A percentile compares a stretch with the other conserved stretches of the same genome.
Evolutionary conservation across 768 basidiomycete species (phyloP).

Genomic region (Mycena floridula): DNA sequence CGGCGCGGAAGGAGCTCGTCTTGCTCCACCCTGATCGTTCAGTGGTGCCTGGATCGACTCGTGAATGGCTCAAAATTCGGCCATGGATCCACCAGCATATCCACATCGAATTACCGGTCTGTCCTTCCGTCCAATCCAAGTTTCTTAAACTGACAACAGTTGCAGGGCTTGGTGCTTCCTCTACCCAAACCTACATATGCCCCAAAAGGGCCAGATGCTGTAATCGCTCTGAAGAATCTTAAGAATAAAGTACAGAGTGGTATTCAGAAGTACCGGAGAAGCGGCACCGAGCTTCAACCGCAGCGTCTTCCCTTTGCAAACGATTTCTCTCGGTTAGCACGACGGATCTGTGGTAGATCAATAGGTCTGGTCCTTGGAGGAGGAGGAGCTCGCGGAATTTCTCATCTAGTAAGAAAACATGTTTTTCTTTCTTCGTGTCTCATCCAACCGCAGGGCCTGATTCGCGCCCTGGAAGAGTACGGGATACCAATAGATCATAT

Average conservation of each 20-base stretch:
- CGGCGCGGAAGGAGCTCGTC: constrained; percentile 95
- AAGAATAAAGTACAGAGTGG: constrained; percentile 87
- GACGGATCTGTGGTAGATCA: constrained; percentile 87
- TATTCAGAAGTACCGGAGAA: constrained; percentile 81
- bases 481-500: constrained; percentile 94
- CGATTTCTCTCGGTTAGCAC: constrained; percentile 89
- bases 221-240: constrained; percentile 85
- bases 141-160: constrained; percentile 3
- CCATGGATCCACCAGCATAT: constrained; percentile 96
- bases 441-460: constrained; percentile 65
- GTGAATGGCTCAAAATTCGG: constrained; percentile 93
- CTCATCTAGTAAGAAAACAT: constrained; percentile 31
- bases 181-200: constrained; percentile 48
- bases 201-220: constrained; percentile 83
- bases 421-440: background rate
- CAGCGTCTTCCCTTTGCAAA: constrained; percentile 78
- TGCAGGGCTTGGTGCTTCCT: constrained; percentile 70
- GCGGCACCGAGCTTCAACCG: constrained; percentile 52
- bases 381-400: constrained; percentile 84
- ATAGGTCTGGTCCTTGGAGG: constrained; percentile 95
- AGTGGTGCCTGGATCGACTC: constrained; percentile 84
- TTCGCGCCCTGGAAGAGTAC: constrained; percentile 87
- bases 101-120: constrained; percentile 84
- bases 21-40: constrained; percentile 89
- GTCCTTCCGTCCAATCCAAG: constrained; percentile 16